Evolutionary conservation across 345 rosid species (phyloP), one percentile per base, ranked within the genome.

Genomic region (Atalantia buxifolia): DNA sequence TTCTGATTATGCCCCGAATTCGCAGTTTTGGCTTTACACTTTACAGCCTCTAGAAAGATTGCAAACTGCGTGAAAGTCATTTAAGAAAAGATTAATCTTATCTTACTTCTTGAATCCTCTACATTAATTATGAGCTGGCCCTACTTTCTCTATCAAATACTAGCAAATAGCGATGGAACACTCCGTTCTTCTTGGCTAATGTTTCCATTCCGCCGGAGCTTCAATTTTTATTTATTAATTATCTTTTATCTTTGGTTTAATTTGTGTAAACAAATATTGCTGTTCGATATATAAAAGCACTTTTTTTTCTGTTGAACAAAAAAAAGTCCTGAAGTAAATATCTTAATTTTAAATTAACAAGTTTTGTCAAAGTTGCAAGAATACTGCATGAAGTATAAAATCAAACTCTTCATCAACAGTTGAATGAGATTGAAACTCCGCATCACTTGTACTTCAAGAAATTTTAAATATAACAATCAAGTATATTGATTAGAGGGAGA

Each of bases 101-200:
- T 24, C 64, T 60, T 9, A 24, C 30, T 73, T 62, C 57, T 62
- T 77, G 48, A 72, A 77, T 16, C 35, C 67, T 40, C 28, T 66
- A n/a, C 64, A 36, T 12, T 35, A 24, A 36, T 14, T 35, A 59
- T 30, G 24, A 30, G 57, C 35, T 9, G 60, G 55, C 76, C 79
- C 25, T 1, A 31, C 27, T n/a, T 59, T 8, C n/a, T 42, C 40
- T 42, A 50, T 68, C 59, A 12, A 14, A 36, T 13, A 67, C 12
- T 14, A 31, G 33, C 18, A 65, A 45, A 38, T 36, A 19, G 9
- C 5, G 9, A 16, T 5, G 57, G 22, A 53, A 53, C 22, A 53
- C 22, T 18, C 22, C 13, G 57, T 5, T 6, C 21, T 50, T 50
- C 56, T 19, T 53, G 6, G 22, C n/a, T 16, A 53, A 5, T 53